Evolutionary conservation across 208 protist species (phyloP).

Genomic region (Trichomonas tenax): DNA sequence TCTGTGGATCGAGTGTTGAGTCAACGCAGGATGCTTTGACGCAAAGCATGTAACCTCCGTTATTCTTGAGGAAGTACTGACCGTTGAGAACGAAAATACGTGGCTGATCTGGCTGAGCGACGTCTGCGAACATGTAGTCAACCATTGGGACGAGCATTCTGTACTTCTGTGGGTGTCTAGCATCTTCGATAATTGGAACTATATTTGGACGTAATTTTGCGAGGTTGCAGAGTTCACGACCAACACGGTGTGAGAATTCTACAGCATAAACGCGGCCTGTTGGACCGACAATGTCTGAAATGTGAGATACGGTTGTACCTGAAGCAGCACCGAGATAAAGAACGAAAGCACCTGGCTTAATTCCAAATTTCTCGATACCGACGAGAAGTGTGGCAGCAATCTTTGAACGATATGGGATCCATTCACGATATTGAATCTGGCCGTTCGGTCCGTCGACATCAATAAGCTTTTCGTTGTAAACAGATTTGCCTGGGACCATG

Average conservation of each 20-base stretch:
- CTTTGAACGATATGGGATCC: conserved; percentile 99
- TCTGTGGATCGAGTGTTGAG: conserved; percentile 81
- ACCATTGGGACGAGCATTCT: conserved; percentile 95
- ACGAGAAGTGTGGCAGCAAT: conserved; percentile 89
- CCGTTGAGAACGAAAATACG: conserved; percentile 98
- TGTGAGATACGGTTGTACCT: conserved; percentile 99
- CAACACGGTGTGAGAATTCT: conserved; percentile 95
- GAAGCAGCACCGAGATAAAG: conserved; percentile 99
- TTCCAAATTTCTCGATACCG: conserved; percentile 91
- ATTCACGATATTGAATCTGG: conserved; percentile 95
- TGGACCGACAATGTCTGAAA: conserved; percentile 95
- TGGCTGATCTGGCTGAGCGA: conserved; percentile 98
- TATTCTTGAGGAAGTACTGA: conserved; percentile 94
- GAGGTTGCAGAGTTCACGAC: conserved; percentile 96
- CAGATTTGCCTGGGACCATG: conserved; percentile 87
- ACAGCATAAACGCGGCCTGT: conserved; percentile 97
- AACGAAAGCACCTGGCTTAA: conserved; percentile 91
- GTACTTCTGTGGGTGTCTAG: conserved; percentile 97
- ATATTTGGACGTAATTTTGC: conserved; percentile 98
- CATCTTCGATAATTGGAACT: conserved; percentile 99
- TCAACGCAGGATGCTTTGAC: conserved; percentile 99
- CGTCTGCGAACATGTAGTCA: conserved; percentile 99
- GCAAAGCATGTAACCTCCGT: conserved; percentile 96
- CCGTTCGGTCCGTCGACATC: conserved; percentile 34
- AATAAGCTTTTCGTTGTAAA: conserved; percentile 90